phyloP scores from a whole-genome alignment of 2,329 filamentous ascomycete genomes.

The Knoxdaviesia proteae region DNA sequence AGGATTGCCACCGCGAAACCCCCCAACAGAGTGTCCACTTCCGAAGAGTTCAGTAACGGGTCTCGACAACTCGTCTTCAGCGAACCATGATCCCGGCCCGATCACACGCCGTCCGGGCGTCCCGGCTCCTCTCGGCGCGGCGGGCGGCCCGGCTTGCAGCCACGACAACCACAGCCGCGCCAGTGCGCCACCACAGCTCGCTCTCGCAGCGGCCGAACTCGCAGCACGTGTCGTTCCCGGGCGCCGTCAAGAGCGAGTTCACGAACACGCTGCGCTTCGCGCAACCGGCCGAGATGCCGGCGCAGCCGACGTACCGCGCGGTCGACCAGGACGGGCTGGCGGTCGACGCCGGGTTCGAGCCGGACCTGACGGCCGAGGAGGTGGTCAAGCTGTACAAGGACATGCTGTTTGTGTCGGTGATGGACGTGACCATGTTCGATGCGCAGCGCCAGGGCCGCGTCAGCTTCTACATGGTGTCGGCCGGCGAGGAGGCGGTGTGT shows the following conservation, averaged over 20 bases:
- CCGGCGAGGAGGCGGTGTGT: conserved; percentile 84
- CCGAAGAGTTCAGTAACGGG: too few species aligned
- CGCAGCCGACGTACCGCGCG: conserved; percentile 78
- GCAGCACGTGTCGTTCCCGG: conserved; percentile 54
- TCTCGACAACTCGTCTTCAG: too few species aligned
- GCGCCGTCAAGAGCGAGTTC: conserved; percentile 89
- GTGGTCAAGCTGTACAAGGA: conserved; percentile 40
- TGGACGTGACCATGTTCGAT: conserved; percentile 97
- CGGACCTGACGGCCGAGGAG: conserved; percentile 45
- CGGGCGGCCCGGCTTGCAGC: too few species aligned
- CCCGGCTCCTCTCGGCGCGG: too few species aligned
- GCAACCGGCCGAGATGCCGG: conserved; percentile 46
- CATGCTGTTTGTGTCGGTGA: conserved; percentile 53
- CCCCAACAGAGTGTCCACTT: too few species aligned
- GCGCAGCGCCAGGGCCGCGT: conserved; percentile 85
- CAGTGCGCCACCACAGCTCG: conserved; percentile 13
- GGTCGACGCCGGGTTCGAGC: conserved; percentile 50
- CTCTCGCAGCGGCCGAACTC: conserved; percentile 35
- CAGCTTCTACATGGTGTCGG: conserved; percentile 94
- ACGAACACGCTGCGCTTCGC: conserved; percentile 62
- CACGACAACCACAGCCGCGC: too few species aligned
- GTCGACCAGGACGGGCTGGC: conserved; percentile 76
- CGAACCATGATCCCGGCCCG: too few species aligned
- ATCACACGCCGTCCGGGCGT: too few species aligned
- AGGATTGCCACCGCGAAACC: too few species aligned